Evolutionary conservation across 1,284 basidiomycete species (phyloP).

Genomic region (Ceratobasidium papillatum): DNA sequence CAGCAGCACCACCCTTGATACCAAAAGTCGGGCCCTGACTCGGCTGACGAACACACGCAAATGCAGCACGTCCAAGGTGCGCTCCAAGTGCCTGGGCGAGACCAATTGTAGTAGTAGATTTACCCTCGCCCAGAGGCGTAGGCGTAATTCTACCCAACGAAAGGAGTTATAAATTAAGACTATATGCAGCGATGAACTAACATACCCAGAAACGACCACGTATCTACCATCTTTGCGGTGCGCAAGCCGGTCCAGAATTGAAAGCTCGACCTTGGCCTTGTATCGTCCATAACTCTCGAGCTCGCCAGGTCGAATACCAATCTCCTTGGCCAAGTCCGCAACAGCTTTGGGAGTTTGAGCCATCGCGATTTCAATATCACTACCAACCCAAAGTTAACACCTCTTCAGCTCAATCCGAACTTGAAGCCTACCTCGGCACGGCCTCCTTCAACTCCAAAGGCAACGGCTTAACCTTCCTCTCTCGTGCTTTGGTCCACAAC

Average conservation of each 20-base stretch:
- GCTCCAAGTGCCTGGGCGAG: constrained; percentile 96
- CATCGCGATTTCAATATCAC: constrained; percentile 96
- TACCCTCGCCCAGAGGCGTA: constrained; percentile 97
- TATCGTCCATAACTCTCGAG: constrained; percentile 95
- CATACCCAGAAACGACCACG: constrained; percentile 89
- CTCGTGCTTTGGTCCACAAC: constrained; percentile 72
- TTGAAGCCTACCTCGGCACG: constrained; percentile 69
- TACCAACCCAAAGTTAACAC: constrained; percentile 48
- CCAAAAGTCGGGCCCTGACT: constrained; percentile 99
- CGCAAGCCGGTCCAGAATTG: constrained; percentile 83
- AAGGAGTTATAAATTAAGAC: constrained; percentile 28
- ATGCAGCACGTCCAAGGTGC: constrained; percentile 90
- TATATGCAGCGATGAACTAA: neutral
- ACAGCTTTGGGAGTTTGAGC: constrained; percentile 94
- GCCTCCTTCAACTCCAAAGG: constrained; percentile 80
- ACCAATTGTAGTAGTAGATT: constrained; percentile 98
- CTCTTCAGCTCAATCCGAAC: neutral
- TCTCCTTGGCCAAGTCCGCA: constrained; percentile 84
- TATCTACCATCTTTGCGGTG: constrained; percentile 96
- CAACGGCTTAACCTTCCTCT: constrained; percentile 79
- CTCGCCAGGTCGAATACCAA: constrained; percentile 87
- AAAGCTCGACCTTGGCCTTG: constrained; percentile 97
- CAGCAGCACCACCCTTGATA: constrained; percentile 99
- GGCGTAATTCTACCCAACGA: constrained; percentile 82
- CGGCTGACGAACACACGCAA: constrained; percentile 98